Conservation (phyloP, 495 filamentous ascomycete genomes). For the Pyrenula massariospora region DNA sequence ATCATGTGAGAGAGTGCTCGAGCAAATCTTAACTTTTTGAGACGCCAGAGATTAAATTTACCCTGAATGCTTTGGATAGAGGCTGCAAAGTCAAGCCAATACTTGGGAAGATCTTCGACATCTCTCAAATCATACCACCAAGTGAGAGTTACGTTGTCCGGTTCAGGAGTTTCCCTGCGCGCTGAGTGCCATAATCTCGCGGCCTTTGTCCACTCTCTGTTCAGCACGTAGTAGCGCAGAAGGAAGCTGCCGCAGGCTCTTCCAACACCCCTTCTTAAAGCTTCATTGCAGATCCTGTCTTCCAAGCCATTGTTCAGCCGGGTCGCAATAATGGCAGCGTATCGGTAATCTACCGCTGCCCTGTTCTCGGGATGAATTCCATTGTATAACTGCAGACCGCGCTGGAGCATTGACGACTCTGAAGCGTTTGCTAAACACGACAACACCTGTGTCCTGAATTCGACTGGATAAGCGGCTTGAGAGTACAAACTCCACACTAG, state of each 20-base stretch:
- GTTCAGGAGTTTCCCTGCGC: not conserved
- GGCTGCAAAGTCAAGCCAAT: slow-evolving; percentile 9
- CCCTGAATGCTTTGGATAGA: slow-evolving; percentile 1
- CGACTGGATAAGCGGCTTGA: slow-evolving; percentile 11
- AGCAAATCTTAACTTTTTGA: not conserved
- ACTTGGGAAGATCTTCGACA: slow-evolving; percentile 2
- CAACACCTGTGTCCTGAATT: slow-evolving; percentile 20
- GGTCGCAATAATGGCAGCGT: slow-evolving; percentile 17
- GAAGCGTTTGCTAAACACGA: slow-evolving; percentile 23
- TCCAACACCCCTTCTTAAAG: slow-evolving; percentile 12
- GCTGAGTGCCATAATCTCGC: not conserved
- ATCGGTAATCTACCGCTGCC: slow-evolving; percentile 23
- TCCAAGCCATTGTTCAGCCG: slow-evolving; percentile 7
- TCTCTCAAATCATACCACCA: slow-evolving; percentile 1
- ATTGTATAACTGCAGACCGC: slow-evolving; percentile 29
- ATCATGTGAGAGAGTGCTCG: slow-evolving; percentile 8
- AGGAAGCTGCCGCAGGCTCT: slow-evolving; percentile 10
- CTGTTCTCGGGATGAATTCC: slow-evolving; percentile 18
- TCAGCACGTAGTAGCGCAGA: slow-evolving; percentile 22
- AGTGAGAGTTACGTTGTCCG: not conserved
- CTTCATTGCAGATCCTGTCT: slow-evolving; percentile 20
- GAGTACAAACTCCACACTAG: not conserved
- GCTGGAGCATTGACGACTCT: slow-evolving; percentile 19
- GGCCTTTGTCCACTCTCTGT: slow-evolving; percentile 20
- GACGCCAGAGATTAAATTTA: not conserved